Conservation (phyloP, 2,329 filamentous ascomycete genomes). For the Calonectria multiphialidica region DNA sequence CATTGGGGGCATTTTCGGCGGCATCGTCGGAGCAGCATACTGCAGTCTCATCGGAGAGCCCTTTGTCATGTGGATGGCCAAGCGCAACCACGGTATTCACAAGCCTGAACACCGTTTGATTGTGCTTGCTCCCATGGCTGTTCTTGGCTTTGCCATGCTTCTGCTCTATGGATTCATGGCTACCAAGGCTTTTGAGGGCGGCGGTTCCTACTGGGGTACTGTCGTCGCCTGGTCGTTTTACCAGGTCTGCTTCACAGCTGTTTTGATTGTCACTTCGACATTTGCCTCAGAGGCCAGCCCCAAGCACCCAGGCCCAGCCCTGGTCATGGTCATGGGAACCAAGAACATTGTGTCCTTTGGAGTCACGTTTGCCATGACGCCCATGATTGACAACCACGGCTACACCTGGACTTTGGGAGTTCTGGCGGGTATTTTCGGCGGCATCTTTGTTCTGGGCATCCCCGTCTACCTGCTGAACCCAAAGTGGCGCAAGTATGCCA, state of each 20-base stretch:
- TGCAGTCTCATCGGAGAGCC: conserved; percentile 15
- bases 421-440: conserved; percentile 1
- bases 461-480: conserved; percentile 14
- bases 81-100: conserved; percentile 6
- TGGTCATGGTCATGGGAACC: conserved; percentile 11
- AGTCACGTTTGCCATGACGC: conserved; percentile 6
- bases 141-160: conserved; percentile 9
- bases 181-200: not conserved
- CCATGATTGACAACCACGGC: not conserved
- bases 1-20: conserved; percentile 4
- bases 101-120: conserved; percentile 4
- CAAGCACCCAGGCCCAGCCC: conserved; percentile 5
- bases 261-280: conserved; percentile 4
- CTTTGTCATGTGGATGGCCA: conserved; percentile 14
- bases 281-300: conserved; percentile 11
- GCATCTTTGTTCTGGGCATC: conserved; percentile 7
- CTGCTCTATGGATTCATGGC: conserved; percentile 12
- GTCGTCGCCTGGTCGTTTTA: conserved; percentile 1
- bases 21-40: conserved; percentile 1
- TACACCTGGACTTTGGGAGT: conserved; percentile 10
- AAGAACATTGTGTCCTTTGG: conserved; percentile 14
- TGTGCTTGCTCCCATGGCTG: not conserved
- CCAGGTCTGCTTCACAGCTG: conserved; percentile 8
- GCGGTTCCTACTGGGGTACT: conserved; percentile 3
- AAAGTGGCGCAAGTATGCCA: conserved; percentile 5